Conservation (phyloP, 179 eudicot genomes). For the Heliamphora pulchella region DNA sequence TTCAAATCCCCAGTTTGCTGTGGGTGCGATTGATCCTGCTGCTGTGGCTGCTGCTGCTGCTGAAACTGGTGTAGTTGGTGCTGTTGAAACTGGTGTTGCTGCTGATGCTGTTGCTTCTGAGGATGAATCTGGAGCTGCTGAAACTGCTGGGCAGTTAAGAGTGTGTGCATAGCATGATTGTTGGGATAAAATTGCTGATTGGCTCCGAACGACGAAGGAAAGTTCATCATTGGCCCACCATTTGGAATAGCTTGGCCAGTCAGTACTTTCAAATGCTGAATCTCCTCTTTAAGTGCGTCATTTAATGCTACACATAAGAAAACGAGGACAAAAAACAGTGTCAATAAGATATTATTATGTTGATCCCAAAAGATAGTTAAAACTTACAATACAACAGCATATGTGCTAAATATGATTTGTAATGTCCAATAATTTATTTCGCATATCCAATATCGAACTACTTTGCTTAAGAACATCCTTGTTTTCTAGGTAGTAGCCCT, state of each 20-base stretch:
- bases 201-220: constrained; percentile 46
- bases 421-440: too few species aligned
- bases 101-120: too few species aligned
- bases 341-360: background rate
- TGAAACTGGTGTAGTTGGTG: constrained; percentile 34
- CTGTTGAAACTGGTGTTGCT: too few species aligned
- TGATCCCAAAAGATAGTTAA: too few species aligned
- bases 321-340: background rate
- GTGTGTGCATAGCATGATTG: constrained; percentile 64
- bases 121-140: too few species aligned
- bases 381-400: too few species aligned
- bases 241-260: constrained; percentile 72
- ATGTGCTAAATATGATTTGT: too few species aligned
- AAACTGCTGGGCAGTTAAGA: constrained; percentile 59
- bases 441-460: too few species aligned
- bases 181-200: constrained; percentile 51
- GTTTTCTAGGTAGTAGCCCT: too few species aligned
- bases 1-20: constrained; percentile 31
- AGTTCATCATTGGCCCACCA: constrained; percentile 68
- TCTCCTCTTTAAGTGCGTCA: constrained; percentile 86
- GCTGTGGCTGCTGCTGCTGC: too few species aligned
- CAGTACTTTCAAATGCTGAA: constrained; percentile 73
- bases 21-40: too few species aligned
- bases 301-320: constrained; percentile 50
- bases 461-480: too few species aligned